phyloP scores from a whole-genome alignment of 805 yeast genomes.

The Lachancea sp. region DNA sequence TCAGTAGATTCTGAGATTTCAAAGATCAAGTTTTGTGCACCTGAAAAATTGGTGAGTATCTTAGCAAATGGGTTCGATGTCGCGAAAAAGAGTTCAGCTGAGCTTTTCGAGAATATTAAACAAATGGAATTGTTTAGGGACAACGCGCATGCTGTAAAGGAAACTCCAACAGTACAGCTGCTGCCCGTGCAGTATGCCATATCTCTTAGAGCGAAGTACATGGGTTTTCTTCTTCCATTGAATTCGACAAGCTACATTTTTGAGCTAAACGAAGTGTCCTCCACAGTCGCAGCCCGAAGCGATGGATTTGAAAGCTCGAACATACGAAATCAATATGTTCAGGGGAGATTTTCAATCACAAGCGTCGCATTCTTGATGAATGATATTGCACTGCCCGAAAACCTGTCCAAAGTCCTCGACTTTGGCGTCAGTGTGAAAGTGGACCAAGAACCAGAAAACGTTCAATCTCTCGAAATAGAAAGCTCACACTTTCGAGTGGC shows the following conservation, averaged over 20 bases:
- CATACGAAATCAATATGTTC: not conserved
- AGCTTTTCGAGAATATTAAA: constrained; percentile 7
- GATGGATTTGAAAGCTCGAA: not conserved
- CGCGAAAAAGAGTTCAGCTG: constrained; percentile 18
- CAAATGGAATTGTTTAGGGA: not conserved
- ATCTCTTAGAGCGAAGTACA: constrained; percentile 20
- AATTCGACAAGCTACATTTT: constrained; percentile 23
- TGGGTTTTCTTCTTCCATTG: constrained; percentile 28
- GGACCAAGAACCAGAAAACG: constrained; percentile 25
- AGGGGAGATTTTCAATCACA: constrained; percentile 24
- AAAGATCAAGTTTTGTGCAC: constrained; percentile 24
- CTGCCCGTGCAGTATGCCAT: constrained; percentile 13
- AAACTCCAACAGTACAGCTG: not conserved
- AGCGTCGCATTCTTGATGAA: constrained; percentile 29
- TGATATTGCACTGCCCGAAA: constrained; percentile 30
- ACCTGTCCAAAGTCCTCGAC: constrained; percentile 40
- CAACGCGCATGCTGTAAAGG: not conserved
- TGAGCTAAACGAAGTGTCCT: constrained; percentile 22
- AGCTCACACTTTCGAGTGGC: constrained; percentile 55
- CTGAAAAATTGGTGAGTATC: constrained; percentile 21
- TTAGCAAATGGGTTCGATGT: constrained; percentile 24
- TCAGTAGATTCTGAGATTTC: constrained; percentile 3
- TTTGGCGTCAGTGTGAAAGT: constrained; percentile 42
- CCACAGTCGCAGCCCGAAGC: constrained; percentile 15
- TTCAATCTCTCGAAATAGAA: constrained; percentile 48